phyloP scores from a whole-genome alignment of 2,329 filamentous ascomycete genomes.

The Curvularia eragrostidis region DNA sequence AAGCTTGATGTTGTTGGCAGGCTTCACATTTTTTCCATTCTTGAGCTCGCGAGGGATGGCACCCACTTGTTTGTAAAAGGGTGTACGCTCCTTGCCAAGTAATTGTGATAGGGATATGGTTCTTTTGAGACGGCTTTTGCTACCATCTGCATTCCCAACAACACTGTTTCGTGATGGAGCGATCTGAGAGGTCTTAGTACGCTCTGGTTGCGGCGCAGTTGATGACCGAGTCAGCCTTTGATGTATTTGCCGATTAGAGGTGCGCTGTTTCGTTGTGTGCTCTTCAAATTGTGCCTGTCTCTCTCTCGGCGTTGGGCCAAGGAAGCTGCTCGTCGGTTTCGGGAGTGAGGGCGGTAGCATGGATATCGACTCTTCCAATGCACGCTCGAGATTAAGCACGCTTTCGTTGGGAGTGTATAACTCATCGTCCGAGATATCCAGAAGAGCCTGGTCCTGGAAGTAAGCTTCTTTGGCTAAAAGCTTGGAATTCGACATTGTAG shows the following conservation, averaged over 20 bases:
- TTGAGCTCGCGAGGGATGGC: constrained; percentile 41
- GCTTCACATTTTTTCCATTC: constrained; percentile 38
- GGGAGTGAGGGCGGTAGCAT: constrained; percentile 26
- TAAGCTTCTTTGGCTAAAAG: constrained; percentile 39
- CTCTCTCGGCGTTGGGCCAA: constrained; percentile 42
- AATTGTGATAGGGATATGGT: constrained; percentile 32
- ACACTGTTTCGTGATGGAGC: constrained; percentile 13
- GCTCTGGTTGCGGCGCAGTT: constrained; percentile 26
- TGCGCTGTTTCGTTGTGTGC: constrained; percentile 27
- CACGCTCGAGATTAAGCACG: constrained; percentile 24
- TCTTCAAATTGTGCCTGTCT: constrained; percentile 35
- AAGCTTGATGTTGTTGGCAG: constrained; percentile 41
- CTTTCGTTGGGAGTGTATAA: constrained; percentile 21
- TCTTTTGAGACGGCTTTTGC: constrained; percentile 28
- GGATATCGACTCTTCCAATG: constrained; percentile 30
- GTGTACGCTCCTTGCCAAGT: constrained; percentile 18
- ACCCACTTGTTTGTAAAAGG: constrained; percentile 40
- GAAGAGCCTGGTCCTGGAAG: constrained; percentile 39
- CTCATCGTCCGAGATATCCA: constrained; percentile 43
- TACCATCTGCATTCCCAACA: background rate
- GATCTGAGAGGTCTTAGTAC: constrained; percentile 24
- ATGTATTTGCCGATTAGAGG: constrained; percentile 12
- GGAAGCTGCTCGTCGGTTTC: constrained; percentile 36
- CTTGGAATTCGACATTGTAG: constrained; percentile 32
- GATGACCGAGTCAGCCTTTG: constrained; percentile 23